phyloP scores from a whole-genome alignment of 352 stramenopile species.

The Globisporangium irregulare region DNA sequence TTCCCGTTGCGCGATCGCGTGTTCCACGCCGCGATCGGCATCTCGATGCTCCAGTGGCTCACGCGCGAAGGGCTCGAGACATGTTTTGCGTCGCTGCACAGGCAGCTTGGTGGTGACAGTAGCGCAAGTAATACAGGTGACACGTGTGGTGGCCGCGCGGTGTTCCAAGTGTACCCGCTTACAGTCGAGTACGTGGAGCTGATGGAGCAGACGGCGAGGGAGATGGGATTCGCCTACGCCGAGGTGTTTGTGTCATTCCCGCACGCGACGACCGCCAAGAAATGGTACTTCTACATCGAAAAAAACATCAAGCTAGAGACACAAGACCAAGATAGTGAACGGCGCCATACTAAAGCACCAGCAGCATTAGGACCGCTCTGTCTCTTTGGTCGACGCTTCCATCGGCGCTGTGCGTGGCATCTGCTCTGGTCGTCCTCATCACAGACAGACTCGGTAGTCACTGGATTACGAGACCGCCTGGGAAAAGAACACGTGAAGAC shows the following conservation, averaged over 20 bases:
- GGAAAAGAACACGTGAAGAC: conserved; percentile 62
- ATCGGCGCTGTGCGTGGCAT: conserved; percentile 58
- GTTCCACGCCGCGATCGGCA: conserved; percentile 58
- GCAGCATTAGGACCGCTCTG: conserved; percentile 22
- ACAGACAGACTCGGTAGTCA: neutral
- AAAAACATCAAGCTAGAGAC: neutral
- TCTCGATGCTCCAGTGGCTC: conserved; percentile 86
- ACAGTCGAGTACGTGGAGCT: conserved; percentile 44
- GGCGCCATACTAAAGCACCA: neutral
- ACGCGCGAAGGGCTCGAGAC: conserved; percentile 45
- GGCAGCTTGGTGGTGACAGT: conserved; percentile 18
- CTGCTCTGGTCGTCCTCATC: conserved; percentile 25
- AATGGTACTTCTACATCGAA: conserved; percentile 65
- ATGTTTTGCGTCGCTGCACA: conserved; percentile 56
- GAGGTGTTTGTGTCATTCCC: conserved; percentile 72
- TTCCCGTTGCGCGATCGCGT: conserved; percentile 45
- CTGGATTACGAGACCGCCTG: conserved; percentile 39
- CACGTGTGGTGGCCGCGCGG: conserved; percentile 17
- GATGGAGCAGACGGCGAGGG: conserved; percentile 51
- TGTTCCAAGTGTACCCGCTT: conserved; percentile 77
- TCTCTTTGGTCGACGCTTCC: conserved; percentile 58
- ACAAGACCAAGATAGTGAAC: neutral
- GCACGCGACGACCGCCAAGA: conserved; percentile 61
- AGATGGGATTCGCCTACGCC: conserved; percentile 45
- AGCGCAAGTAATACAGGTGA: neutral